Conservation (phyloP, 2,329 filamentous ascomycete species). For the Talaromyces funiculosus region DNA sequence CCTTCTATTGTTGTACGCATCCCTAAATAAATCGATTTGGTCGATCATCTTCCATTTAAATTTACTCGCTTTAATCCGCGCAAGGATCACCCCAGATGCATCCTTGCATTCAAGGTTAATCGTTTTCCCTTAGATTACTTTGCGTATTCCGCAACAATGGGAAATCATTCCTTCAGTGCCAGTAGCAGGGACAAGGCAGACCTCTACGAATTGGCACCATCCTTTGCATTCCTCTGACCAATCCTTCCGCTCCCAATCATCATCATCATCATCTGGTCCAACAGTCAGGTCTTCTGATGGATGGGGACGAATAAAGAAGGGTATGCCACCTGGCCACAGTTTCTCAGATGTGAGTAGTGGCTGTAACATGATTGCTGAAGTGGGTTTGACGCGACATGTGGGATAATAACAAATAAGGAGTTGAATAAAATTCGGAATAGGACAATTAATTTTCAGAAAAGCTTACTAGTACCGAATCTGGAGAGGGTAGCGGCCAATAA, state of each 20-base stretch:
- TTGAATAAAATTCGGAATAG: too few species aligned
- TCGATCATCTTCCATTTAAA: neutral
- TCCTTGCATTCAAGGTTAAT: neutral
- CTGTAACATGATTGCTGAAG: neutral
- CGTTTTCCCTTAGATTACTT: neutral
- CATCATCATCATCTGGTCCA: neutral
- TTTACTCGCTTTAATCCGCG: neutral
- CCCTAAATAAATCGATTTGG: neutral
- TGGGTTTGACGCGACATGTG: too few species aligned
- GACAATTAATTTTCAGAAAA: too few species aligned
- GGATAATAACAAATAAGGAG: too few species aligned
- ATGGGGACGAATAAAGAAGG: neutral
- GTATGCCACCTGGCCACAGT: neutral
- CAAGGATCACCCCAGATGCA: neutral
- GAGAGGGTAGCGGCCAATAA: too few species aligned
- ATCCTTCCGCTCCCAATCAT: too few species aligned
- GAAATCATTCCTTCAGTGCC: too few species aligned
- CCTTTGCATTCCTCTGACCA: neutral
- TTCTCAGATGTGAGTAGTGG: neutral
- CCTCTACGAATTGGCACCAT: too few species aligned
- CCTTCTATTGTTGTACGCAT: neutral
- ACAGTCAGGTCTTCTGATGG: neutral
- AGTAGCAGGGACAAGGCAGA: too few species aligned
- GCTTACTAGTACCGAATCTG: too few species aligned
- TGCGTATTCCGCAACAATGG: too few species aligned